Conservation (phyloP, 345 rosid species). For the Hirschfeldia incana region DNA sequence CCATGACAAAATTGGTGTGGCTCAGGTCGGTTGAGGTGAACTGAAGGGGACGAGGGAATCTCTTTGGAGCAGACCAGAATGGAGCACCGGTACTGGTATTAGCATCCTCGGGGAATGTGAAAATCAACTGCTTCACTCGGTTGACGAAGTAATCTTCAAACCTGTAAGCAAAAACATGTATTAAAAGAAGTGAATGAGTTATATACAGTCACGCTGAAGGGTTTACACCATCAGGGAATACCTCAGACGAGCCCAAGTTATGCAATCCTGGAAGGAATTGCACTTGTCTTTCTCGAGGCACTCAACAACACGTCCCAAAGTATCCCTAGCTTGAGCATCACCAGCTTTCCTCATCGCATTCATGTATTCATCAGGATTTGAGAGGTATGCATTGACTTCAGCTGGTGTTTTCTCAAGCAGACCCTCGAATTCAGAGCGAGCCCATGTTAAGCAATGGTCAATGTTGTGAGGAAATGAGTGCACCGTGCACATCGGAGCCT, state of each 20-base stretch:
- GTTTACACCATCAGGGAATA: constrained; percentile 7
- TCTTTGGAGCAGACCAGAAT: constrained; percentile 99
- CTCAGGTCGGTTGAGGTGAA: constrained; percentile 68
- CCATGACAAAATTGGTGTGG: constrained; percentile 68
- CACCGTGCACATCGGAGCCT: constrained; percentile 96
- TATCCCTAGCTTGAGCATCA: constrained; percentile 92
- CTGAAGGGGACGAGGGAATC: constrained; percentile 84
- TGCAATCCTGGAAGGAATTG: constrained; percentile 75
- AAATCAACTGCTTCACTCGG: constrained; percentile 83
- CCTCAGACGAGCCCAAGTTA: constrained; percentile 88
- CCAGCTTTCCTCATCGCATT: constrained; percentile 67
- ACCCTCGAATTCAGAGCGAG: constrained; percentile 94
- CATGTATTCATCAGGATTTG: constrained; percentile 63
- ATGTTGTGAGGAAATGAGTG: constrained; percentile 97
- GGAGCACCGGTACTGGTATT: constrained; percentile 88
- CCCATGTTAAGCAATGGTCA: constrained; percentile 95
- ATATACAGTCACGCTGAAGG: neutral
- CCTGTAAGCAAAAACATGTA: constrained; percentile 48
- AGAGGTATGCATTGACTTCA: constrained; percentile 80
- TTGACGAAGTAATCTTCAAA: constrained; percentile 88
- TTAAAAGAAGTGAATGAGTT: neutral
- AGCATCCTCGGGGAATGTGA: constrained; percentile 96
- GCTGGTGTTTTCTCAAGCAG: constrained; percentile 88
- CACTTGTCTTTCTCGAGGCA: constrained; percentile 85
- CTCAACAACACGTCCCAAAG: constrained; percentile 68